A percentile compares a stretch with the other conserved stretches of the same genome.
Evolutionary conservation across 768 basidiomycete genomes (phyloP).

Genomic region (Trametopsis cervina): DNA sequence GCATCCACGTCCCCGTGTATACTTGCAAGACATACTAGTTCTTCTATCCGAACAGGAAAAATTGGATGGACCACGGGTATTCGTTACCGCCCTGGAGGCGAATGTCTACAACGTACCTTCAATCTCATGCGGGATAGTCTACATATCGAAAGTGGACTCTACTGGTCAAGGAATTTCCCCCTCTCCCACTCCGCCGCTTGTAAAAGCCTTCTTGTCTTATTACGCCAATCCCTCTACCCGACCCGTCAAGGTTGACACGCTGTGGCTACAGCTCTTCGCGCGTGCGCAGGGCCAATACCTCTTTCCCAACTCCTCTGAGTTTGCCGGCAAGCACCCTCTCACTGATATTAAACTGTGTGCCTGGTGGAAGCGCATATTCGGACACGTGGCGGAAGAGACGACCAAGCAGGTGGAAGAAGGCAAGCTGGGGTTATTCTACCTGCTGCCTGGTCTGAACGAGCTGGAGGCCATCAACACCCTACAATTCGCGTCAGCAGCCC

Average conservation of each 20-base stretch:
- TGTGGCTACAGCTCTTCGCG: conserved; percentile 89
- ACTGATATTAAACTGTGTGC: conserved; percentile 74
- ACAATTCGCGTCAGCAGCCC: conserved; percentile 23
- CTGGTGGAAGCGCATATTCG: conserved; percentile 87
- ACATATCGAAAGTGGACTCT: conserved; percentile 92
- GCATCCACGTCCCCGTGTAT: conserved; percentile 53
- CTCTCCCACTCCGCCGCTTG: conserved; percentile 64
- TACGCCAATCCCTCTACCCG: conserved; percentile 60
- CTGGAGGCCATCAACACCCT: conserved; percentile 60
- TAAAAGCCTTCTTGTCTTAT: conserved; percentile 56
- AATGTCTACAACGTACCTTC: conserved; percentile 66
- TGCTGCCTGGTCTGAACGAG: conserved; percentile 65
- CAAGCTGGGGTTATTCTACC: conserved; percentile 41
- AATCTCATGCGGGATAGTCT: conserved; percentile 66
- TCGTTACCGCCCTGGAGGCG: conserved; percentile 79
- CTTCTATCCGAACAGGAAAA: conserved; percentile 59
- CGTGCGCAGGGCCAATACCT: conserved; percentile 88
- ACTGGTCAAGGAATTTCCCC: conserved; percentile 67
- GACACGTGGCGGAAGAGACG: conserved; percentile 43
- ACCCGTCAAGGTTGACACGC: conserved; percentile 44
- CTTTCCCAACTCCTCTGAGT: conserved; percentile 82
- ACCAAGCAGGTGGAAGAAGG: conserved; percentile 23
- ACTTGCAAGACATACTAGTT: conserved; percentile 71
- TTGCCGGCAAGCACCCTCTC: conserved; percentile 61
- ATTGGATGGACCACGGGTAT: conserved; percentile 43